Evolutionary conservation across 192 early-diverging fungal species (phyloP).

Genomic region (Gigaspora rosea): DNA sequence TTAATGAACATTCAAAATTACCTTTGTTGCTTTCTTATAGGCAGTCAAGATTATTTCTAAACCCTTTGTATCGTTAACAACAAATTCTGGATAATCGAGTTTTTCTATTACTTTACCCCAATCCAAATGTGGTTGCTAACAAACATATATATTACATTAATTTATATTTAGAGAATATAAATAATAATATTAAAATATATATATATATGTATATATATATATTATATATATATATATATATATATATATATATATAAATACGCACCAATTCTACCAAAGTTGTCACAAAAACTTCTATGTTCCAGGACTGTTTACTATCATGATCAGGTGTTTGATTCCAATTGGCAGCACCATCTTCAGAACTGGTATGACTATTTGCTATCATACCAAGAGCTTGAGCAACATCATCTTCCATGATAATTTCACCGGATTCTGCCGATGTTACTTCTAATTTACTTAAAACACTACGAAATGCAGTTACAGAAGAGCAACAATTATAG

Average conservation of each 20-base stretch:
- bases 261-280: constrained; percentile 57
- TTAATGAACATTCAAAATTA: constrained; percentile 20
- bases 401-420: constrained; percentile 52
- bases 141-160: background rate
- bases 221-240: no score
- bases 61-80: constrained; percentile 54
- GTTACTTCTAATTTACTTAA: constrained; percentile 42
- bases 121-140: constrained; percentile 56
- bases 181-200: background rate
- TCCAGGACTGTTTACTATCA: constrained; percentile 54
- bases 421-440: constrained; percentile 31
- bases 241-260: background rate
- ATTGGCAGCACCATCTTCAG: constrained; percentile 36
- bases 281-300: constrained; percentile 62
- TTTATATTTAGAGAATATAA: background rate
- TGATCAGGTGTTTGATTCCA: constrained; percentile 35
- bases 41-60: constrained; percentile 64
- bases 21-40: constrained; percentile 59
- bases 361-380: constrained; percentile 50
- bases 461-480: constrained; percentile 44
- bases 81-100: constrained; percentile 67
- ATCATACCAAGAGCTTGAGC: constrained; percentile 69
- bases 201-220: background rate
- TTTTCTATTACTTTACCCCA: constrained; percentile 64
- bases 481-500: constrained; percentile 50